Percentiles rank a stretch among this genome's conserved stretches.
Evolutionary conservation across 306 rosid species (phyloP).

Genomic region (Castanea sativa): DNA sequence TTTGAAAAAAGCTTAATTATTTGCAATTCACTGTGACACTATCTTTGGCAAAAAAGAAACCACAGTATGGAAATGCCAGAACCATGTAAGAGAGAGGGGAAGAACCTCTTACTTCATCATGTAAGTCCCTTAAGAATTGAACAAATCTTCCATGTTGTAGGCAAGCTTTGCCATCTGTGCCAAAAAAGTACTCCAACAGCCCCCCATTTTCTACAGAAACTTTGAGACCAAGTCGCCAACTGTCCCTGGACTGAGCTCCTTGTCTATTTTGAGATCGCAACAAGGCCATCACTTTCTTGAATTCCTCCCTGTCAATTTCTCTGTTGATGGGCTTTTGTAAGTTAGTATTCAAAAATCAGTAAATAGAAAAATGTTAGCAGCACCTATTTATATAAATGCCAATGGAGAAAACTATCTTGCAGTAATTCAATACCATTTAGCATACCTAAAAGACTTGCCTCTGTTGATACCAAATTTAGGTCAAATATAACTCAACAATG

Average conservation of each 20-base stretch:
- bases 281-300: slow-evolving; percentile 72
- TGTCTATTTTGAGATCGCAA: slow-evolving; percentile 69
- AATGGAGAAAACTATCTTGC: not conserved
- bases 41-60: too few species aligned
- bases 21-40: not conserved
- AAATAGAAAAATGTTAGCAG: not conserved
- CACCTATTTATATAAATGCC: not conserved
- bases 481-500: not conserved
- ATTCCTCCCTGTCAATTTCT: slow-evolving; percentile 64
- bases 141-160: slow-evolving; percentile 62
- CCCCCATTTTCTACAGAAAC: slow-evolving; percentile 58
- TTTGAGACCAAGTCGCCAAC: slow-evolving; percentile 43
- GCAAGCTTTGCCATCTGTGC: slow-evolving; percentile 54
- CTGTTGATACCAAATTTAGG: not conserved
- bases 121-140: slow-evolving; percentile 62
- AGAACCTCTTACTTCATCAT: slow-evolving; percentile 50
- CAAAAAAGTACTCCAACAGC: slow-evolving; percentile 64
- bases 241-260: slow-evolving; percentile 52
- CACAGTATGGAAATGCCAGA: not conserved
- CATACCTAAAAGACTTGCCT: not conserved
- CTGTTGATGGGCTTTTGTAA: slow-evolving; percentile 25
- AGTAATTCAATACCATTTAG: not conserved
- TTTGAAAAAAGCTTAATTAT: not conserved
- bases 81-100: not conserved
- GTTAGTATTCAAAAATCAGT: not conserved